Evolutionary conservation across 164 flowering plant species (phyloP).

Genomic region (Aristolochia contorta): DNA sequence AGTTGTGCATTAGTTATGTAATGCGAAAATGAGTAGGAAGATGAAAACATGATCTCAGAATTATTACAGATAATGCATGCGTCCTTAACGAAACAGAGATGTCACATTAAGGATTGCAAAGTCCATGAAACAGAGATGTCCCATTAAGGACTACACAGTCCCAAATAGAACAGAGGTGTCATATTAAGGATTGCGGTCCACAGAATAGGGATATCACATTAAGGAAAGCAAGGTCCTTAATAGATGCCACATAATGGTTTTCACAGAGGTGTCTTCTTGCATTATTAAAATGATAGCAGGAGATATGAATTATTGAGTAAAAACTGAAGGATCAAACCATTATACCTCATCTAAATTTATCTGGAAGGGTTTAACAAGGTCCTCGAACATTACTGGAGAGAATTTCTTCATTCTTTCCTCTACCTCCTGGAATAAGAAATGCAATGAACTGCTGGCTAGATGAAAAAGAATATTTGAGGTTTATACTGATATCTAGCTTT

Average conservation of each 20-base stretch:
- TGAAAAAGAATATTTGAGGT: not conserved
- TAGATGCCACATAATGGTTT: no score
- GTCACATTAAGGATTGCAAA: no score
- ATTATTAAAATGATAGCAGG: not conserved
- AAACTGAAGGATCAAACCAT: not conserved
- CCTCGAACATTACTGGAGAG: conserved; percentile 81
- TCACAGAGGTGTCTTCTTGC: no score
- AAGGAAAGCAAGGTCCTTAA: no score
- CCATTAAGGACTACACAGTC: no score
- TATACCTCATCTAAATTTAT: conserved; percentile 69
- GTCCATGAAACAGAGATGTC: not conserved
- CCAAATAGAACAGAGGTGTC: no score
- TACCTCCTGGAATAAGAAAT: conserved; percentile 51
- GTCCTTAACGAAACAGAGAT: no score
- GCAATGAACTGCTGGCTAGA: conserved; percentile 4
- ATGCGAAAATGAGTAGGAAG: not conserved
- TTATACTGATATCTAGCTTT: not conserved
- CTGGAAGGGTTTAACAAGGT: conserved; percentile 66
- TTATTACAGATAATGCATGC: no score
- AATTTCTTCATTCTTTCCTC: conserved; percentile 54
- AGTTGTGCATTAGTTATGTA: no score
- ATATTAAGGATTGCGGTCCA: no score
- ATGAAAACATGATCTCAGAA: not conserved
- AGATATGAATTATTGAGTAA: not conserved
- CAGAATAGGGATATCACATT: no score